Base-by-base conservation (phyloP, 306 rosid genomes). In the Acmispon strigosus region DNA sequence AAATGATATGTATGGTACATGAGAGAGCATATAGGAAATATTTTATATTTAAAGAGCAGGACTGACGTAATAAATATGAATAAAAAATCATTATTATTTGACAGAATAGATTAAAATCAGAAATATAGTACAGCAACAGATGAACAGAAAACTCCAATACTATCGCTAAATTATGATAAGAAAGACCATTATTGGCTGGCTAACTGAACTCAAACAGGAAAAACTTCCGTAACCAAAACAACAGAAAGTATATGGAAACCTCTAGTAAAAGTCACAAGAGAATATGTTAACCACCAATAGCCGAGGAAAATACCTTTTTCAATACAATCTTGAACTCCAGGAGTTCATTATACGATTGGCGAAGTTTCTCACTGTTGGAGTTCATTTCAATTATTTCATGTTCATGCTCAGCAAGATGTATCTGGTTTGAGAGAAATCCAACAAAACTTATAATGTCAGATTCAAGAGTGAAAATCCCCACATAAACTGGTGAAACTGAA, bases 301-400 rank as follows among this genome's bases (percentile, higher is more conserved):
- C 59, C 55, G 6, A 32, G 43, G 62, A 76, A 68, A 49, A 68
- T 86, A 91, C 99, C 99, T 91, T 86, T 70, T 91, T 90, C 77
- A 95, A 76, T 73, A 95, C 97, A 84, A 91, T 89, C 88, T 91
- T 91, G 90, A 91, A 95, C 72, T 95, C 99, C 49, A 95, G 66
- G 64, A 95, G 99, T 86, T 95, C 99, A 65, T 95, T 95, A 80
- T 85, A 95, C 54, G 99, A 91, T 76, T 85, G 97, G 32, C 56
- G 91, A 62, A 95, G 96, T 70, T 85, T 89, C 78, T 95, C 99
- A 42, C 97, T 78, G 69, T 95, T 95, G 57, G 92, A 88, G 75
- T 91, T 95, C 92, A 84, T 86, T 84, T 95, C 97, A 66, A 86
- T 82, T 39, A 95, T 88, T 84, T 95, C 99, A 67, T 88, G 96